Conservation (phyloP, 169 alveolate species). For the Perkinsus olseni region DNA sequence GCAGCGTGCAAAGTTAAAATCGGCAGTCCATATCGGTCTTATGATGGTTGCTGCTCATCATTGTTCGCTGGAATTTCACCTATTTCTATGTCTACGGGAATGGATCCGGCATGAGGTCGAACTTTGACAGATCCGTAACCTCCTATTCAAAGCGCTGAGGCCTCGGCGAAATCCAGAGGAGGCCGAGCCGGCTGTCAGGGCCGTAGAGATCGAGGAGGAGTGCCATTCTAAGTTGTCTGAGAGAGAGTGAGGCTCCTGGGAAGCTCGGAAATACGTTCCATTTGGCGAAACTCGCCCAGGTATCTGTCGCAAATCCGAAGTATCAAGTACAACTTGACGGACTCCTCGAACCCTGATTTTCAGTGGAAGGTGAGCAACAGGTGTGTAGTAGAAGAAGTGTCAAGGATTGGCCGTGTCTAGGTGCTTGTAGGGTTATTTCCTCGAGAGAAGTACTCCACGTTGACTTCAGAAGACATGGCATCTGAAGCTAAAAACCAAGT, state of each 20-base stretch:
- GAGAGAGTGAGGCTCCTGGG: neutral
- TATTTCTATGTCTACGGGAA: no score
- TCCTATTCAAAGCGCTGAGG: neutral
- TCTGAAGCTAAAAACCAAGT: slow-evolving; percentile 77
- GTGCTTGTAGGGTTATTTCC: slow-evolving; percentile 21
- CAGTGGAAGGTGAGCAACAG: slow-evolving; percentile 53
- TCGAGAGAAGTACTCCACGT: slow-evolving; percentile 63
- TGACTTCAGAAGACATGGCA: slow-evolving; percentile 86
- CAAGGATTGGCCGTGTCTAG: neutral
- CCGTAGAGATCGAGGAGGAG: neutral
- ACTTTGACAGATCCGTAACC: neutral
- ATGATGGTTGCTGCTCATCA: no score
- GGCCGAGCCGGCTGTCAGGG: neutral
- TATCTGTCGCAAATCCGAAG: slow-evolving; percentile 57
- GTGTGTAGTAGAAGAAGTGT: slow-evolving; percentile 43
- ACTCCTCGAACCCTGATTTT: slow-evolving; percentile 72
- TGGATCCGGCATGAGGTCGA: neutral
- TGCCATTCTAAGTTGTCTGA: neutral
- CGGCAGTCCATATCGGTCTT: neutral
- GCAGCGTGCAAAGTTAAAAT: neutral
- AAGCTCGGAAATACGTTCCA: slow-evolving; percentile 38
- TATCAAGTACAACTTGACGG: slow-evolving; percentile 75
- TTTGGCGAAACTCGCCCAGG: neutral
- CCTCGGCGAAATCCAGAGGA: neutral
- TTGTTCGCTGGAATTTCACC: no score